A percentile compares a stretch with the other conserved stretches of the same genome.
Evolutionary conservation across 2,329 filamentous ascomycete species (phyloP).

Genomic region (Phaeosphaeria sp.): DNA sequence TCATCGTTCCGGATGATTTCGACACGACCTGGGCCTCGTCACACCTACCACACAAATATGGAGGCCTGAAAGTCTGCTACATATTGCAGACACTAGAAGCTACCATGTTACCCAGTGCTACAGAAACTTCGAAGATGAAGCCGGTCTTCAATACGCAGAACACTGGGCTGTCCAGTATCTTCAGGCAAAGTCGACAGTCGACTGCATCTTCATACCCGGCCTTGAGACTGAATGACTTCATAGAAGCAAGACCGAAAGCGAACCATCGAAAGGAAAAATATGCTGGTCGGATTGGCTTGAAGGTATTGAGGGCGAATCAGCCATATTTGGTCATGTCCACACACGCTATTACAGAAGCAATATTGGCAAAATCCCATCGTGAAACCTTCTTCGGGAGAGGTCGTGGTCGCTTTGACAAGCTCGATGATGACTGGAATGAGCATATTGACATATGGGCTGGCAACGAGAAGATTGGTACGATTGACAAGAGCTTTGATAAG

Average conservation of each 20-base stretch:
- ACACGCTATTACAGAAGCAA: constrained; percentile 29
- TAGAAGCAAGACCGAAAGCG: constrained; percentile 20
- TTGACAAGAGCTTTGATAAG: constrained; percentile 23
- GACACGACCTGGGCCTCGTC: constrained; percentile 21
- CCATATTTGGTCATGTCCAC: constrained; percentile 26
- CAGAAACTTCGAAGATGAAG: constrained; percentile 9
- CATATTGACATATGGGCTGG: constrained; percentile 27
- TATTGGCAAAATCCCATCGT: constrained; percentile 17
- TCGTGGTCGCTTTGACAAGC: constrained; percentile 10
- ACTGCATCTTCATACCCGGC: background rate
- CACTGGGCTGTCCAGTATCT: constrained; percentile 6
- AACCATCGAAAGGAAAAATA: constrained; percentile 18
- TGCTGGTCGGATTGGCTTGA: constrained; percentile 22
- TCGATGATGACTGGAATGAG: constrained; percentile 25
- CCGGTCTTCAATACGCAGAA: background rate
- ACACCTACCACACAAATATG: constrained; percentile 25
- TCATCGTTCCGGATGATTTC: constrained; percentile 21
- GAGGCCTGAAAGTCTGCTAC: constrained; percentile 23
- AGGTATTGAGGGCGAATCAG: constrained; percentile 11
- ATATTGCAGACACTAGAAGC: constrained; percentile 17
- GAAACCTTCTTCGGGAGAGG: constrained; percentile 9
- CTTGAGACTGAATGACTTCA: constrained; percentile 25
- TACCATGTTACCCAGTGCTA: constrained; percentile 17
- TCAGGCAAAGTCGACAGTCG: constrained; percentile 5
- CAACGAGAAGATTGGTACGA: constrained; percentile 21